Evolutionary conservation across 345 rosid species (phyloP).

Genomic region (Brassica rapa): DNA sequence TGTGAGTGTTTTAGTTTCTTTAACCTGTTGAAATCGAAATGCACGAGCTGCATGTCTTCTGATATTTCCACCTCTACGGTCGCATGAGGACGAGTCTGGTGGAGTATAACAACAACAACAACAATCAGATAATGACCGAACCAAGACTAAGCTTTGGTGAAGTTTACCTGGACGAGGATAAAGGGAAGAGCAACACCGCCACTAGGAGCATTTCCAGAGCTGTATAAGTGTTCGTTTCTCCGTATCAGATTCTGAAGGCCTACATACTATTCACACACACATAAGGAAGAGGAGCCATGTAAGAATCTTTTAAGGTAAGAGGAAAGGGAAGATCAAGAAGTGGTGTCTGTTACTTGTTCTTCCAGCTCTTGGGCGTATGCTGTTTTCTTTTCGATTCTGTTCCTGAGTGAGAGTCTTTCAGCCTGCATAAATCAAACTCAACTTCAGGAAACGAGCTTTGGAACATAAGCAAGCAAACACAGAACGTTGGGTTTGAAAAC

Average conservation of each 20-base stretch:
- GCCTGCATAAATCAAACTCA: conserved; percentile 45
- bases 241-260: conserved; percentile 87
- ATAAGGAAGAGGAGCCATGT: conserved; percentile 16
- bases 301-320: conserved; percentile 11
- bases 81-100: conserved; percentile 95
- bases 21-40: conserved; percentile 96
- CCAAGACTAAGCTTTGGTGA: neutral
- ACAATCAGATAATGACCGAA: neutral
- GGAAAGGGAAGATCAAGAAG: conserved; percentile 6
- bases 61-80: conserved; percentile 99
- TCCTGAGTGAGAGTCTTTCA: conserved; percentile 71
- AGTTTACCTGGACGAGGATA: conserved; percentile 90
- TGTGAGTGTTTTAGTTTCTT: neutral
- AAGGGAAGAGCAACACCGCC: conserved; percentile 96
- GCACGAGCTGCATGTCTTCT: conserved; percentile 99
- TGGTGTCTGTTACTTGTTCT: conserved; percentile 71
- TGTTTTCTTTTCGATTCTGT: conserved; percentile 84
- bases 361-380: conserved; percentile 87
- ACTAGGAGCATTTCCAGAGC: conserved; percentile 76
- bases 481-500: conserved; percentile 41
- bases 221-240: conserved; percentile 77
- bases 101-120: neutral
- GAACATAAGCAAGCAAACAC: neutral
- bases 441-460: conserved; percentile 22
- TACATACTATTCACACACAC: conserved; percentile 52